Percentiles rank a stretch among this genome's conserved stretches.
Conservation (phyloP, 1,284 basidiomycete genomes). For the Taiwanofungus camphoratus region DNA sequence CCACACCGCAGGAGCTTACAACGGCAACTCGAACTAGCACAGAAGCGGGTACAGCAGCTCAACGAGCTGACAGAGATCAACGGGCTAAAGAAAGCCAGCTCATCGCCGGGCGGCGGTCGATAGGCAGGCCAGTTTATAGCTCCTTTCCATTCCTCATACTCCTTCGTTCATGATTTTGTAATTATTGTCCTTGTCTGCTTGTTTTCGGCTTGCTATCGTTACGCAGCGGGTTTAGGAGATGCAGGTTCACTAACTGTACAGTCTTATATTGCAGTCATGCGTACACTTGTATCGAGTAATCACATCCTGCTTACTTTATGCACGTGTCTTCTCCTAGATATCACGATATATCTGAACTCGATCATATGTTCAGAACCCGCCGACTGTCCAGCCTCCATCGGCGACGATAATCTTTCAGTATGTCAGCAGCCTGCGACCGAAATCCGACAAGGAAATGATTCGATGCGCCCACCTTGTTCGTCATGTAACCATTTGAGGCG, state of each 20-base stretch:
- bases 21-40: conserved; percentile 64
- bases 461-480: conserved; percentile 40
- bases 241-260: neutral
- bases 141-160: neutral
- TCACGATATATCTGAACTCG: neutral
- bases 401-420: conserved; percentile 25
- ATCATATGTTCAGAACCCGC: conserved; percentile 14
- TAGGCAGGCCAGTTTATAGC: neutral
- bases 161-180: too few species aligned
- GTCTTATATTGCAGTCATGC: neutral
- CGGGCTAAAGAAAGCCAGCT: too few species aligned
- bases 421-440: neutral
- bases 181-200: neutral
- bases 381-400: conserved; percentile 27
- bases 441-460: neutral
- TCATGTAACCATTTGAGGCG: conserved; percentile 46
- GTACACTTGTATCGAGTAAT: neutral
- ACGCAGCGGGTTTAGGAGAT: neutral
- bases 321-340: neutral
- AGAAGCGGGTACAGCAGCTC: conserved; percentile 62
- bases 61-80: conserved; percentile 54
- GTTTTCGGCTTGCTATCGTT: neutral
- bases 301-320: neutral
- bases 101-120: too few species aligned
- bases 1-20: conserved; percentile 66